phyloP scores from a whole-genome alignment of 257 asterid genomes.

The Solanum sparsipilum region DNA sequence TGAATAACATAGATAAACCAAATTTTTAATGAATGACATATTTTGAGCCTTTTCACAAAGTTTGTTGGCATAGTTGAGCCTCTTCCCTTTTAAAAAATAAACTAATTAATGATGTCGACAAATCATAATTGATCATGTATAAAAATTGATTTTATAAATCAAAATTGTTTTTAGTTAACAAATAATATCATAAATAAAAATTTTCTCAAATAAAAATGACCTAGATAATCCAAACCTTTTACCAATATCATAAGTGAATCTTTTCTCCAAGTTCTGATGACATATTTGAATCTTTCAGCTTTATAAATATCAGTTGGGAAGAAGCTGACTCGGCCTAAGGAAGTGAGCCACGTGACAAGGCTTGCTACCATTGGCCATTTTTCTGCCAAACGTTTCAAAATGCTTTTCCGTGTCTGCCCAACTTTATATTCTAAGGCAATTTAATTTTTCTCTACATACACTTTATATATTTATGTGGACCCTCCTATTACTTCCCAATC shows the following conservation, averaged over 20 bases:
- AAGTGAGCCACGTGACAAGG: slow-evolving; percentile 18
- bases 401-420: not conserved
- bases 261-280: too few species aligned
- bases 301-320: not conserved
- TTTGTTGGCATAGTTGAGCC: not conserved
- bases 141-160: too few species aligned
- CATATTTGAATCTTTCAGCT: too few species aligned
- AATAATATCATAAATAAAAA: too few species aligned
- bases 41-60: not conserved
- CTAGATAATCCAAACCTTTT: not conserved
- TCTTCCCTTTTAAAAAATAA: too few species aligned
- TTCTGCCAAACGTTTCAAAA: not conserved
- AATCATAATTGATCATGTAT: not conserved
- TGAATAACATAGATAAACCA: not conserved
- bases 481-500: not conserved
- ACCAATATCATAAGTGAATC: too few species aligned
- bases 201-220: not conserved
- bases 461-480: not conserved
- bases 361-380: slow-evolving; percentile 8
- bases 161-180: too few species aligned
- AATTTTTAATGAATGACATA: not conserved
- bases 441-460: not conserved
- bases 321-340: not conserved
- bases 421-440: not conserved
- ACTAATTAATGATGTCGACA: not conserved